Base-by-base conservation (phyloP, 225 moss, liverwort and hornwort genomes). In the Thuidium tamariscinum region DNA sequence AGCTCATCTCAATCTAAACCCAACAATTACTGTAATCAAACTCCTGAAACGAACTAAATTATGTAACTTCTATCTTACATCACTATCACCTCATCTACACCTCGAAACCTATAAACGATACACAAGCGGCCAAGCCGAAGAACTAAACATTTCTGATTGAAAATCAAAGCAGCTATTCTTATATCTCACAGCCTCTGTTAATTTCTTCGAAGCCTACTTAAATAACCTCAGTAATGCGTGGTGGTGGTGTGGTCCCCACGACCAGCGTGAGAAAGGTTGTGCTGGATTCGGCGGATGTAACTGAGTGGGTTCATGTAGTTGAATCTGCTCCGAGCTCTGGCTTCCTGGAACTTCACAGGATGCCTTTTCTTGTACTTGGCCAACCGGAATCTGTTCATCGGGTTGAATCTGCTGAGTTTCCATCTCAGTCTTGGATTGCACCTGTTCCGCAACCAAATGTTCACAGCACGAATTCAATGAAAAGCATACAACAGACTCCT, bases 271-370 rank as follows among this genome's bases (percentile, higher is more conserved):
- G 87, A 67, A 25, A 92, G 84, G 17, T 95, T 95, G 89, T 95
- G 87, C 72, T 91, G 93, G 42, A 95, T 95, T 4, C 91, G 93
- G 39, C 90, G 89, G 15, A 92, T 87, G 83, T 95, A 93, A 70
- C 87, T 88, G 25, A 95, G 85, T 26, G 95, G 95, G 55, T 95
- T 95, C 82, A 92, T 71, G 81, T 93, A 92, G 36, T 86, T 84
- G 36, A 92, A 83, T 42, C 77, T 83, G 46, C 88, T 92, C 70
- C 90, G 88, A 22, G 80, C 89, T 87, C 86, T 86, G 46, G 69
- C 69, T 79, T 89, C 79, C 74, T 92, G 82, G 36, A 89, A 86
- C 81, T 89, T 5, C 23, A 95, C 56, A 4, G 95, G 95, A 77
- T 93, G 93, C 39, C n/a, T 88, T 4, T 86, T 67, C 73, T 86